These are phyloP conservation scores for Globisporangium canariense DNA, from an alignment of 352 stramenopile genomes.

Conservation along the genomic window DNA sequence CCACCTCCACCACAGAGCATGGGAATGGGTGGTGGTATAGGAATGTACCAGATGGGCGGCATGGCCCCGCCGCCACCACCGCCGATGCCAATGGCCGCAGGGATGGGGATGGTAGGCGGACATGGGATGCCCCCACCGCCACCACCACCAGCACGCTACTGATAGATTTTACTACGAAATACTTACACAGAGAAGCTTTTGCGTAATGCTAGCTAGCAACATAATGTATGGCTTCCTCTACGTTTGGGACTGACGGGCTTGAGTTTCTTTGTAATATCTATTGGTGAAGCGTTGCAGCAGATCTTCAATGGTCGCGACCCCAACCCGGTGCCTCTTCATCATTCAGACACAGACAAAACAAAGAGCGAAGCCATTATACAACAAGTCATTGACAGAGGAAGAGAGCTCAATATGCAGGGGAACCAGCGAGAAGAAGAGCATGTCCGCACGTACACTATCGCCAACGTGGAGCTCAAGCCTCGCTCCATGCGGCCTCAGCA, in stretches of 20 bases:
- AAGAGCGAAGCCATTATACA: neutral
- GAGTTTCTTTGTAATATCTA: no score
- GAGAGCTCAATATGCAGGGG: neutral
- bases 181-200: conserved; percentile 3
- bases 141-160: conserved; percentile 38
- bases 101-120: conserved; percentile 18
- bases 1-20: conserved; percentile 29
- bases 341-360: neutral
- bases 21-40: conserved; percentile 28
- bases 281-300: neutral
- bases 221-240: neutral
- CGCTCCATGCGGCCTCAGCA: conserved; percentile 20
- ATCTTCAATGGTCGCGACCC: conserved; percentile 8
- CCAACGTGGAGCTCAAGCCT: neutral
- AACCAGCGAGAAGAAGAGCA: conserved; percentile 2
- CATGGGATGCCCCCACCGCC: conserved; percentile 35
- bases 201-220: neutral
- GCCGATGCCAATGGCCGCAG: conserved; percentile 22
- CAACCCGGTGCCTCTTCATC: neutral
- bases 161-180: conserved; percentile 14
- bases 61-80: conserved; percentile 28
- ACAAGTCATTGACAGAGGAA: neutral
- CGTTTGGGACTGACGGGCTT: no score
- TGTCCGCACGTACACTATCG: neutral
- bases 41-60: conserved; percentile 25